Conservation (phyloP, 2,329 filamentous ascomycete genomes). For the Alternaria incomplexa region DNA sequence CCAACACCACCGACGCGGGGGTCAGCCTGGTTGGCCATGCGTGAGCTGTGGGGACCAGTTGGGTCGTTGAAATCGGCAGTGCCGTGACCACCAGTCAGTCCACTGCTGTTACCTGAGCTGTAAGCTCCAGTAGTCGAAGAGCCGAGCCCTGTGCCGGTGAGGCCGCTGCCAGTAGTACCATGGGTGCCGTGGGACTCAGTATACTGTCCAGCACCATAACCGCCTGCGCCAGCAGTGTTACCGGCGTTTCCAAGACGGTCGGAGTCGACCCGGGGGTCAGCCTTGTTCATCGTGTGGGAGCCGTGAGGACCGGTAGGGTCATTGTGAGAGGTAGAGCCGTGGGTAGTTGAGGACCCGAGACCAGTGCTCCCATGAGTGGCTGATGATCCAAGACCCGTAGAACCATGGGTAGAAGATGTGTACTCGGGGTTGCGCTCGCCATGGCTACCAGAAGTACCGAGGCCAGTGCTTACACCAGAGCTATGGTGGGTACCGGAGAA, state of each 20-base stretch:
- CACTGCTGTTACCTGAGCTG: slow-evolving; percentile 12
- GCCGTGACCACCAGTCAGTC: background rate
- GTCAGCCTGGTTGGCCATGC: slow-evolving; percentile 32
- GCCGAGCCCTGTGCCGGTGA: slow-evolving; percentile 6
- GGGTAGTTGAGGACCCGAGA: slow-evolving; percentile 23
- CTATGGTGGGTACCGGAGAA: background rate
- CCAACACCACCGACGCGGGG: slow-evolving; percentile 27
- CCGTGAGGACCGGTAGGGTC: slow-evolving; percentile 6
- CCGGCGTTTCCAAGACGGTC: slow-evolving; percentile 37
- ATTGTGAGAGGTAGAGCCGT: slow-evolving; percentile 28
- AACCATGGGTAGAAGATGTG: background rate
- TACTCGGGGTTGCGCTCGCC: slow-evolving; percentile 1
- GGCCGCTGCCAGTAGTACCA: slow-evolving; percentile 14
- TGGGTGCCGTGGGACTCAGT: slow-evolving; percentile 9
- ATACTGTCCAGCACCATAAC: slow-evolving; percentile 16
- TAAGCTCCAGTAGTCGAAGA: slow-evolving; percentile 13
- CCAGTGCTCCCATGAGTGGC: slow-evolving; percentile 7
- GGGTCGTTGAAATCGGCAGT: slow-evolving; percentile 33
- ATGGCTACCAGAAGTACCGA: slow-evolving; percentile 2
- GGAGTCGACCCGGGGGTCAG: slow-evolving; percentile 46
- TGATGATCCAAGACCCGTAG: slow-evolving; percentile 23
- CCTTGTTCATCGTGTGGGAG: slow-evolving; percentile 31
- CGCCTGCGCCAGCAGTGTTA: slow-evolving; percentile 36
- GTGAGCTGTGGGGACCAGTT: slow-evolving; percentile 43
- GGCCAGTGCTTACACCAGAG: slow-evolving; percentile 7